phyloP scores from a whole-genome alignment of 2,329 filamentous ascomycete species.

The Diaporthe destruens region DNA sequence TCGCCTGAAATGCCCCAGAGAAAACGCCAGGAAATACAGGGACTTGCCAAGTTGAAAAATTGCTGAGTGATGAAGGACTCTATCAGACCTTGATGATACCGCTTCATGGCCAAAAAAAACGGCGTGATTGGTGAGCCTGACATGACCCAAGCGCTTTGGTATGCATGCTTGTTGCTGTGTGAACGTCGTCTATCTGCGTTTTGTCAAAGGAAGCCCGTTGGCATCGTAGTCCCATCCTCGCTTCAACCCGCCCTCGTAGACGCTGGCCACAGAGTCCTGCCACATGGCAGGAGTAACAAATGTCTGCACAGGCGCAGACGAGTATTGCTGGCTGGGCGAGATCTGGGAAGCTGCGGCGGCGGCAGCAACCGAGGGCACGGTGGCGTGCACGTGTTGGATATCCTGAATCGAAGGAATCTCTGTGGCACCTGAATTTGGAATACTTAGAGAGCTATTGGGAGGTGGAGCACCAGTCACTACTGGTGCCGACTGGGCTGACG shows the following conservation, averaged over 20 bases:
- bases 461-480: slow-evolving; percentile 55
- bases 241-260: slow-evolving; percentile 75
- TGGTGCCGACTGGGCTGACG: slow-evolving; percentile 59
- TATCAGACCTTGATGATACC: background rate
- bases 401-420: slow-evolving; percentile 68
- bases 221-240: slow-evolving; percentile 70
- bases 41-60: slow-evolving; percentile 35
- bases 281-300: slow-evolving; percentile 81
- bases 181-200: slow-evolving; percentile 47
- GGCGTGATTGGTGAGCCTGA: background rate
- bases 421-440: slow-evolving; percentile 64
- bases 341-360: slow-evolving; percentile 46
- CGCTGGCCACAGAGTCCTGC: slow-evolving; percentile 78
- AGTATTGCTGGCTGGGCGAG: slow-evolving; percentile 62
- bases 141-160: background rate
- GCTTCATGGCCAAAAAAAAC: background rate
- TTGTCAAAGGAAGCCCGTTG: slow-evolving; percentile 48
- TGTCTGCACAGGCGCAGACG: slow-evolving; percentile 64
- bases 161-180: background rate
- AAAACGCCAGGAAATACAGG: slow-evolving; percentile 20
- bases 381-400: slow-evolving; percentile 61
- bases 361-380: slow-evolving; percentile 57
- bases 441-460: slow-evolving; percentile 65
- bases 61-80: slow-evolving; percentile 12
- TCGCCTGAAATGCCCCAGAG: slow-evolving; percentile 27